Evolutionary conservation across 176 grass and related monocot genomes (phyloP).

Genomic region (Aechmea fasciata): DNA sequence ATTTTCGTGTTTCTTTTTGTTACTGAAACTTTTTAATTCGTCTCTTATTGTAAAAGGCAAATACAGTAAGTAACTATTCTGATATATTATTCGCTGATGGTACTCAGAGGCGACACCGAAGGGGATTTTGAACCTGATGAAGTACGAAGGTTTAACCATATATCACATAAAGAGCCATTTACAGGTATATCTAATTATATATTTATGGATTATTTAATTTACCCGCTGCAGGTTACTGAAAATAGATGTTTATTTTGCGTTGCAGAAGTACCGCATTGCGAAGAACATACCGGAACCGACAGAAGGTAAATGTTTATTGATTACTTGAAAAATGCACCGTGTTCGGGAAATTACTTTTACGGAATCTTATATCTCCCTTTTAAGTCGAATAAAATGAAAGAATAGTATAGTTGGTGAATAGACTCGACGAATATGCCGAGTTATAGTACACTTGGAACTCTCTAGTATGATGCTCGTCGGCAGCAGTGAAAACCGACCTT

Average conservation of each 20-base stretch:
- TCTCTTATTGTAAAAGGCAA: background rate
- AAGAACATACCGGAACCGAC: slow-evolving; percentile 63
- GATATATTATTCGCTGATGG: background rate
- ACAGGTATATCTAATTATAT: slow-evolving; percentile 32
- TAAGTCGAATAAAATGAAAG: no score
- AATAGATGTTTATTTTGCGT: background rate
- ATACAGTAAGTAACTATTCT: background rate
- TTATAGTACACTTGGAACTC: no score
- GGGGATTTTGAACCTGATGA: slow-evolving; percentile 89
- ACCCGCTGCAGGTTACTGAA: background rate
- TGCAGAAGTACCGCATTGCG: slow-evolving; percentile 72
- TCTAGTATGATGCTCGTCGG: no score
- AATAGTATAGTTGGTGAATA: no score
- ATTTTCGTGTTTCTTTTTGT: background rate
- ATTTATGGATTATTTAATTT: background rate
- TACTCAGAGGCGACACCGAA: slow-evolving; percentile 71
- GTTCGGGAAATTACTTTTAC: no score
- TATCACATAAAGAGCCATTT: slow-evolving; percentile 96
- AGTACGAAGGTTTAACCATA: slow-evolving; percentile 66
- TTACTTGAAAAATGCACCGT: background rate
- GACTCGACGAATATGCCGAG: no score
- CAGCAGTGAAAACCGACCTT: no score
- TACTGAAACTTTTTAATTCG: background rate
- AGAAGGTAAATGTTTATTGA: slow-evolving; percentile 53
- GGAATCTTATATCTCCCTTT: no score